Evolutionary conservation across 352 stramenopile species (phyloP), one percentile per base, ranked within the genome.

Genomic region (Phytophthora megakarya): DNA sequence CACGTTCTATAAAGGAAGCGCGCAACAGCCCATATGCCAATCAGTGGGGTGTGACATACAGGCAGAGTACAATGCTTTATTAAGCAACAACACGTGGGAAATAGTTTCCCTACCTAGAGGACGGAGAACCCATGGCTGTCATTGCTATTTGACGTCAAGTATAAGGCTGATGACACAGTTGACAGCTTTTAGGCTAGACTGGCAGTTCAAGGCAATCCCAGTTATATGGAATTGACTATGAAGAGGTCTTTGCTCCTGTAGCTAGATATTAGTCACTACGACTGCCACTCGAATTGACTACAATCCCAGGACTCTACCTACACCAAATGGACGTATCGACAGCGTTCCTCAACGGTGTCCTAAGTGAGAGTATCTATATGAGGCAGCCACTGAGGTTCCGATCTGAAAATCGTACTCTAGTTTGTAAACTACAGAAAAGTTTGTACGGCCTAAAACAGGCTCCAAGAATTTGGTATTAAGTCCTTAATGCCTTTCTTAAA

Each of bases 371-470:
- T 21, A 66, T 60, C 9, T 66, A 60, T 11, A 43, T 60, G 58
- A 32, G 30, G 9, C 48, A 54, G 12, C 47, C 58, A 13, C 39
- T 48, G 10, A 22, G 58, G 16, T 66, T 66, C 22, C 26, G 48
- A 0, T 38, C 46, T 22, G 47, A 22, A 21, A 15, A 4, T 12
- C 12, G 15, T 11, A 13, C 1, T 1, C 21, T 48, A 5, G 48
- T 60, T 10, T 66, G 57, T 18, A 66, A 66, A 39, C 23, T 54
- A 11, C 5, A 25, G 12, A 54, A 60, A 52, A 64, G 39, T 52
- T 4, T 66, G 11, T 66, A 60, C 23, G 57, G 57, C 2, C 22
- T 60, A 15, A 59, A 54, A 32, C 26, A 32, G 26, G 26, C 26
- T 9, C 26, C 28, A 10, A 19, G 28, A 16, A 37, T 58, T 19